Evolutionary conservation across 2,329 filamentous ascomycete species (phyloP), one percentile per base, ranked within the genome.

Genomic region (Aspergillus sp.): DNA sequence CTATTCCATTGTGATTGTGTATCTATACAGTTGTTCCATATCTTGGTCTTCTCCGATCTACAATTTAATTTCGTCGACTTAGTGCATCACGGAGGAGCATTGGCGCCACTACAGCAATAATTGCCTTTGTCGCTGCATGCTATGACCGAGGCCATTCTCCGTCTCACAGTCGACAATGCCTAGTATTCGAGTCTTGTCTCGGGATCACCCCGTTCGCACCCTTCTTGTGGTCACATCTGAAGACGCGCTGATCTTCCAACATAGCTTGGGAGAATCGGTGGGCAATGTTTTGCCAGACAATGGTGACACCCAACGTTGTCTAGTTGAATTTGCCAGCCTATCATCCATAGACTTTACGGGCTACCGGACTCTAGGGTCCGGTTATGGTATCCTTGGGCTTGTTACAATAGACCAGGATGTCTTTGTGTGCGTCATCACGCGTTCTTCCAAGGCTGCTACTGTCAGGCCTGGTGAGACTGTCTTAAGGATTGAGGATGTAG

Each of bases 371-470:
- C 78, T 97, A 58, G 90, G 90, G 47, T 87, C 87, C 15, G 89
- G 93, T 35, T 88, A 91, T 70, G 93, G 93, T 55, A 98, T 93
- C 0, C 79, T 98, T 46, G 93, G 93, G 2, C 79, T 98, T 61
- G 93, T 97, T 66, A 89, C 91, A 0, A 84, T 96, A 61, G 86
- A 87, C 62, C 83, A 86, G 59, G 91, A 97, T 78, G 88, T 97
- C 14, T 98, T 98, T 72, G 80, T 98, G 15, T 95, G 92, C 60
- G 89, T 97, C 57, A 90, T 98, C 53, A 96, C 90, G 27, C 86
- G 87, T 46, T 89, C 91, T 39, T 83, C 85, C 19, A 86, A 88
- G 61, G 91, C 93, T 6, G 93, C 93, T 15, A 91, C 86, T 1
- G 83, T 97, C 48, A 84, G 92, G 48, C 92, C 92, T 0, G 91